Evolutionary conservation across 2,329 filamentous ascomycete species (phyloP).

Genomic region (Colletotrichum zoysiae): DNA sequence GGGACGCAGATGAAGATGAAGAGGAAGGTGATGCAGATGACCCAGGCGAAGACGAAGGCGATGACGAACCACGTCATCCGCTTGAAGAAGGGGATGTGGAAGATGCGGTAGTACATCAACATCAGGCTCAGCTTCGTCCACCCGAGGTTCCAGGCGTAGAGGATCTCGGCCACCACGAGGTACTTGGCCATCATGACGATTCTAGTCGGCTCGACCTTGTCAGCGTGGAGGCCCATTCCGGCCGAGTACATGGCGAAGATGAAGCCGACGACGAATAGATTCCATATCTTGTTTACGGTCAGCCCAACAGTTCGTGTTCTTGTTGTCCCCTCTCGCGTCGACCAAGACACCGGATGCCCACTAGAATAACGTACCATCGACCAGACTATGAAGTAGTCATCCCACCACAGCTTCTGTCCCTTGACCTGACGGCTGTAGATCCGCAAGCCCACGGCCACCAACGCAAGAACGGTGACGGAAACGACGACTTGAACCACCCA

Average conservation of each 20-base stretch:
- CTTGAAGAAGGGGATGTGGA: slow-evolving; percentile 59
- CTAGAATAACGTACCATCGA: slow-evolving; percentile 55
- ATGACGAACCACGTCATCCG: slow-evolving; percentile 56
- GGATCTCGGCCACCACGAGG: slow-evolving; percentile 60
- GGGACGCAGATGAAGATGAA: slow-evolving; percentile 67
- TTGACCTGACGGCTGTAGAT: slow-evolving; percentile 57
- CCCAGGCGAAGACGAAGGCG: slow-evolving; percentile 60
- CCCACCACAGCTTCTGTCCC: slow-evolving; percentile 61
- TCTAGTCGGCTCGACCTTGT: slow-evolving; percentile 50
- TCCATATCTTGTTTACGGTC: slow-evolving; percentile 51
- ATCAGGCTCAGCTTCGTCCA: slow-evolving; percentile 65
- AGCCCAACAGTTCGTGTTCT: background rate
- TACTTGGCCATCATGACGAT: slow-evolving; percentile 61
- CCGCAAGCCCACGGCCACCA: slow-evolving; percentile 55
- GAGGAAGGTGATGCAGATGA: slow-evolving; percentile 60
- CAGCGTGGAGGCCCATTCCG: slow-evolving; percentile 62
- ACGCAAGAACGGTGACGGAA: slow-evolving; percentile 57
- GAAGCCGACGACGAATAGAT: slow-evolving; percentile 59
- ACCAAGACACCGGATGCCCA: too few relatives aligned
- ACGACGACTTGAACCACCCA: slow-evolving; percentile 57
- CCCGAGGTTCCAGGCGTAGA: slow-evolving; percentile 62
- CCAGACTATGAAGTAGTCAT: slow-evolving; percentile 63
- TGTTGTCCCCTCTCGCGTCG: background rate
- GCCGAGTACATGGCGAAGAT: slow-evolving; percentile 60
- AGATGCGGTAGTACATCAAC: slow-evolving; percentile 67